Percentiles rank a stretch among this genome's conserved stretches.
These are phyloP conservation scores for Colletotrichum eremochloae DNA, from an alignment of 2,329 filamentous ascomycete species.

Conservation along the genomic window DNA sequence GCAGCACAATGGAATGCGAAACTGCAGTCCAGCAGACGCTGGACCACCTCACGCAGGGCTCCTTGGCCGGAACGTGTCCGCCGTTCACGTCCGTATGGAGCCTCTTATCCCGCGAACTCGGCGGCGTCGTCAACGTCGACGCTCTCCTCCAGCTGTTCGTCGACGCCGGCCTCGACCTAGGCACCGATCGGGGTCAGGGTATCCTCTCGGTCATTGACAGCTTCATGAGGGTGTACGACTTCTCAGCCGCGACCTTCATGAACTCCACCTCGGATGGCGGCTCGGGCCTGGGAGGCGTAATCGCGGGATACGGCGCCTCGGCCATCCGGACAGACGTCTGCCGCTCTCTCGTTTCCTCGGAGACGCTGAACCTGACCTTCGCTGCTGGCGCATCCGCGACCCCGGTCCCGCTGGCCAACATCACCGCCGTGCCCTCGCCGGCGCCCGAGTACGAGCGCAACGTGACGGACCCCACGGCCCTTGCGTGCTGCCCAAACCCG, in stretches of 20 bases:
- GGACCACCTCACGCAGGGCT: conserved; percentile 52
- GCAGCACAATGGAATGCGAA: conserved; percentile 49
- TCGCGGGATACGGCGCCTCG: conserved; percentile 51
- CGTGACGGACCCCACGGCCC: conserved; percentile 50
- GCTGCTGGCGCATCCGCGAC: conserved; percentile 50
- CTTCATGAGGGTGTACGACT: conserved; percentile 42
- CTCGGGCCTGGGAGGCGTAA: conserved; percentile 48
- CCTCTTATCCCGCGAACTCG: conserved; percentile 47
- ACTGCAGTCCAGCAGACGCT: conserved; percentile 50
- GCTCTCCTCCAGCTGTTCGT: conserved; percentile 31
- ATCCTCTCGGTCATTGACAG: conserved; percentile 20
- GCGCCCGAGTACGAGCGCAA: conserved; percentile 44
- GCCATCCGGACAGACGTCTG: conserved; percentile 52
- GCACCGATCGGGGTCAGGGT: neutral
- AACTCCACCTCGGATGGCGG: conserved; percentile 44
- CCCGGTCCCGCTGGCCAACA: conserved; percentile 39
- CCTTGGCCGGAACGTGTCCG: conserved; percentile 53
- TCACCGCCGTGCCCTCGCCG: conserved; percentile 4
- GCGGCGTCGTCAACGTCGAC: conserved; percentile 44
- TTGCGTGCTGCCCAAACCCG: conserved; percentile 51
- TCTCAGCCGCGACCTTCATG: conserved; percentile 49
- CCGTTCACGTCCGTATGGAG: conserved; percentile 51
- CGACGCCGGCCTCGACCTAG: conserved; percentile 20
- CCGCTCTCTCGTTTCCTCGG: conserved; percentile 49
- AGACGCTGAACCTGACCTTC: conserved; percentile 52